Base-by-base conservation (phyloP, 768 basidiomycete species). In the Dacryopinax primogenitus region DNA sequence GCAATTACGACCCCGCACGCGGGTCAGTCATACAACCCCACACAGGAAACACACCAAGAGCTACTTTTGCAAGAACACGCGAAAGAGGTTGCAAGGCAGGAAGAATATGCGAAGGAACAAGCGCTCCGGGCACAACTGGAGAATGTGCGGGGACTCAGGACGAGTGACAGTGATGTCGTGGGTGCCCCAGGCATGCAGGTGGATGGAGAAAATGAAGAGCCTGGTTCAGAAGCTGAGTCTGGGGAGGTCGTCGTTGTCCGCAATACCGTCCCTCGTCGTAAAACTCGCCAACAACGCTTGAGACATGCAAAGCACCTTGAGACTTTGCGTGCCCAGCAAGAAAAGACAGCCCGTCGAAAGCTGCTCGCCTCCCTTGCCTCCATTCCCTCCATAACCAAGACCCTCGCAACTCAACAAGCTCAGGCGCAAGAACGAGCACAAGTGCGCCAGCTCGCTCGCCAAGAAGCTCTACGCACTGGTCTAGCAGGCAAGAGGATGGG, bases 11-110 rank as follows among this genome's bases (percentile, higher is more conserved):
- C 84, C 1, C 93, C 93, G 0, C 89, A 90, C 68, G 84, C 83
- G 33, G 93, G 93, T 21, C 82, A 86, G 1, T 93, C 91, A 18
- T 97, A 97, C 73, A 96, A 96, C 72, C 93, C 93, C 0, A 84
- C 85, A 0, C 83, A 81, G 0, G 79, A 82, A 2, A 84, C 86
- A 0, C 89, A 95, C 69, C 81, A 83, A 62, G 83, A 84, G 62
- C 82, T 95, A 3, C 72, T 97, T 23, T 76, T 81, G 13, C 75
- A 81, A 62, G 93, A 92, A 0, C 80, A 84, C 63, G 80, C 83
- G 66, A 73, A 80, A 15, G 93, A 93, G 74, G 80, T 81, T 69
- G 80, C 79, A 58, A 80, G 81, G 44, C 71, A 84, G 39, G 77
- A 76, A 28, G 80, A 84, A 65, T 81, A 78, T 1, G 82, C 80